Conservation (phyloP, 108 stramenopile species). For the Pseudonitzschia delicatissima region DNA sequence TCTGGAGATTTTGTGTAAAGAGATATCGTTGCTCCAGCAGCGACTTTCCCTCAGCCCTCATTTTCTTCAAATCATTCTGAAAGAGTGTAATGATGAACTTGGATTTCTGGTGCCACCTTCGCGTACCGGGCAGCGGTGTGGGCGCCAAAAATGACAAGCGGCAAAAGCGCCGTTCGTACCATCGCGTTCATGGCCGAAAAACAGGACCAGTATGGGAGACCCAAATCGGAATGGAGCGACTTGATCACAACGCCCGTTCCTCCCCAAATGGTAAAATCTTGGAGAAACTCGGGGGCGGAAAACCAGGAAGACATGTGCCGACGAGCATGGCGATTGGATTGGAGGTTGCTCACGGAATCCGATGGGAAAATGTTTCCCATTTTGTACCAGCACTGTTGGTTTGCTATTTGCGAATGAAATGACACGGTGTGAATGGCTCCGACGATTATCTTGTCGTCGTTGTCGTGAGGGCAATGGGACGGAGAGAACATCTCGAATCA, state of each 20-base stretch:
- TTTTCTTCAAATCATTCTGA: constrained; percentile 58
- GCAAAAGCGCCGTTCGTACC: constrained; percentile 61
- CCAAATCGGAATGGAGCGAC: constrained; percentile 47
- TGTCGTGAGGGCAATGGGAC: no score
- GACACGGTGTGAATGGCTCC: no score
- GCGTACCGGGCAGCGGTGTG: constrained; percentile 60
- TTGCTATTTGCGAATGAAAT: no score
- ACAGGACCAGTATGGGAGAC: constrained; percentile 75
- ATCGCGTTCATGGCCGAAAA: constrained; percentile 68
- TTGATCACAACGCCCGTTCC: constrained; percentile 56
- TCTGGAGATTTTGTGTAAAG: constrained; percentile 47
- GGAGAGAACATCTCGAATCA: no score
- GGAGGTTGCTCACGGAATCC: no score
- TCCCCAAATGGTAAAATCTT: constrained; percentile 66
- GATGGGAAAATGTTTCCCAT: no score
- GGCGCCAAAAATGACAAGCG: constrained; percentile 70
- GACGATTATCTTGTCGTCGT: no score
- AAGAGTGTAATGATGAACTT: constrained; percentile 69
- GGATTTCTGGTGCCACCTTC: constrained; percentile 80
- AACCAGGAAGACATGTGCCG: no score
- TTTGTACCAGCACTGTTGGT: no score
- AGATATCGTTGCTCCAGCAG: constrained; percentile 35
- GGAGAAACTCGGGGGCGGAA: constrained; percentile 46
- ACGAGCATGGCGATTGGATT: no score
- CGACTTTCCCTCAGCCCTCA: constrained; percentile 40